Conservation (phyloP, 768 basidiomycete genomes). For the Pisolithus tinctorius region DNA sequence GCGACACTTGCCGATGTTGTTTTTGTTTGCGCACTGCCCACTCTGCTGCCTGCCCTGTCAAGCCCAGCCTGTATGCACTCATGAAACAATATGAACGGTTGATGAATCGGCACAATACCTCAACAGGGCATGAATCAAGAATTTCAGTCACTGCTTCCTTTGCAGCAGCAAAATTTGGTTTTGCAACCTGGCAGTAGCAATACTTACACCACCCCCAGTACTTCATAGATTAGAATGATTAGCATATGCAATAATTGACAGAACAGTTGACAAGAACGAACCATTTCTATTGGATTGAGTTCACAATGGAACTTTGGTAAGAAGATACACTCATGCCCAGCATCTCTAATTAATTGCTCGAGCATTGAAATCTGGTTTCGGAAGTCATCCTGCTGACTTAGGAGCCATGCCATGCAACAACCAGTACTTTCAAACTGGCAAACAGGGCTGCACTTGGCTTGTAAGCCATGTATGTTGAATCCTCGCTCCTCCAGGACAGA, state of each 20-base stretch:
- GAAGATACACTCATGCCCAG: no score
- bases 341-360: constrained; percentile 10
- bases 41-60: constrained; percentile 31
- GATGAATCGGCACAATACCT: not conserved
- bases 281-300: constrained; percentile 24
- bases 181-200: not conserved
- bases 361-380: constrained; percentile 18
- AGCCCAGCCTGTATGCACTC: constrained; percentile 28
- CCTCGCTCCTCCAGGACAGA: constrained; percentile 27
- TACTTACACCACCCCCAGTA: not conserved
- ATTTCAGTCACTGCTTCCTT: not conserved
- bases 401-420: constrained; percentile 23
- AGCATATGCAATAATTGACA: no score
- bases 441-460: constrained; percentile 28
- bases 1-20: constrained; percentile 23
- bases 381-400: constrained; percentile 27
- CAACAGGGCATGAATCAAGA: not conserved
- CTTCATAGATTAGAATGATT: no score
- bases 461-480: constrained; percentile 28
- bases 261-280: not conserved
- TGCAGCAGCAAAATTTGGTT: not conserved
- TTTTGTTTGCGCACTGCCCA: constrained; percentile 24
- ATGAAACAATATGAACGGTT: constrained; percentile 28
- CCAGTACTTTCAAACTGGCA: constrained; percentile 12
- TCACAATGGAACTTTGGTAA: constrained; percentile 33